Percentiles rank a stretch among this genome's conserved stretches.
phyloP scores from a whole-genome alignment of 2,329 filamentous ascomycete species.

The Monosporascus sp. region DNA sequence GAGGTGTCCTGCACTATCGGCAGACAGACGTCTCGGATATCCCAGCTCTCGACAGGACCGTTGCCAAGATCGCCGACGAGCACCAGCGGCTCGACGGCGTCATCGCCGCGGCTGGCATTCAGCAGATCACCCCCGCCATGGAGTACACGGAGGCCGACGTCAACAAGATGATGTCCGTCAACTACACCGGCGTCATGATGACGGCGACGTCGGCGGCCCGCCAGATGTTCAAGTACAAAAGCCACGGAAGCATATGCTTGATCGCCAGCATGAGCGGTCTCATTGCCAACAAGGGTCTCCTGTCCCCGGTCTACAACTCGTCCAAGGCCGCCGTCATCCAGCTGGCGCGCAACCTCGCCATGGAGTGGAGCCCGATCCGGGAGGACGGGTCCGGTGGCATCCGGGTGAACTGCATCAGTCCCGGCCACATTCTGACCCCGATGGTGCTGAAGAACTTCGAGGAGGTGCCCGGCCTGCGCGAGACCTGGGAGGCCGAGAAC shows the following conservation, averaged over 20 bases:
- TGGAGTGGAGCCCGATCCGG: slow-evolving; percentile 51
- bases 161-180: slow-evolving; percentile 62
- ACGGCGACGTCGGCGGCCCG: slow-evolving; percentile 67
- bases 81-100: slow-evolving; percentile 62
- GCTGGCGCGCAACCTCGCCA: slow-evolving; percentile 55
- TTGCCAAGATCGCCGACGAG: slow-evolving; percentile 54
- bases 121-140: slow-evolving; percentile 62
- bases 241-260: slow-evolving; percentile 49
- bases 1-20: slow-evolving; percentile 59
- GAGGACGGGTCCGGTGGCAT: slow-evolving; percentile 46
- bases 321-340: slow-evolving; percentile 62
- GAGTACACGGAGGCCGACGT: slow-evolving; percentile 56
- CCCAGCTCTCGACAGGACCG: slow-evolving; percentile 48
- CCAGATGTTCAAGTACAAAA: slow-evolving; percentile 50
- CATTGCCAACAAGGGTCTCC: slow-evolving; percentile 52
- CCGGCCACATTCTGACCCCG: slow-evolving; percentile 62
- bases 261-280: slow-evolving; percentile 52
- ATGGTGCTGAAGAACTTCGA: slow-evolving; percentile 70
- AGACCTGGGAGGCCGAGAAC: slow-evolving; percentile 65
- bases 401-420: slow-evolving; percentile 63
- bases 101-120: slow-evolving; percentile 62
- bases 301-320: slow-evolving; percentile 62
- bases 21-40: slow-evolving; percentile 64
- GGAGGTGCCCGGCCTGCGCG: slow-evolving; percentile 54
- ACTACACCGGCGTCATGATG: slow-evolving; percentile 64